Base-by-base conservation (phyloP, 495 filamentous ascomycete genomes). In the Articulospora tetracladia region DNA sequence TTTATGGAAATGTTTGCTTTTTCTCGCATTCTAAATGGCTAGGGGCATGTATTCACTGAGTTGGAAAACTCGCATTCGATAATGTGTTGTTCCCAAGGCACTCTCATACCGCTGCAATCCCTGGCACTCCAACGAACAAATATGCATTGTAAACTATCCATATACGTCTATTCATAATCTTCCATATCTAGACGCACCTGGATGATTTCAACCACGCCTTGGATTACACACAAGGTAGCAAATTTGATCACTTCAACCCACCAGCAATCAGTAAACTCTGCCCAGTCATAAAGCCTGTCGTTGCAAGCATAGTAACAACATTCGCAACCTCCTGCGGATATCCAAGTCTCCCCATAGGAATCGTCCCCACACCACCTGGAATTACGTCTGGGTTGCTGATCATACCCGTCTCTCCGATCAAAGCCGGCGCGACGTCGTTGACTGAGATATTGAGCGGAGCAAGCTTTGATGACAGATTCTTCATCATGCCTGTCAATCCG, bases 371-470 rank as follows among this genome's bases (percentile, higher is more conserved):
- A 48, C 80, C 78, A 17, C 82, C 81, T 1, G 81, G 76, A 28
- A 73, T 78, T 20, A 75, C 73, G 55, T 80, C 74, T 13, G 74
- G 76, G 51, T 80, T 79, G 2, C 84, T 83, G 57, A 87, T 79
- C 83, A 87, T 85, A 0, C 81, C 82, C 17, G 84, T 87, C 4
- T 83, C 81, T 3, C 83, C 83, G 59, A 90, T 89, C 83, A 91
- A 84, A 8, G 86, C 86, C 0, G 88, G 88, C 15, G 87, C 84
- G 1, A 91, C 84, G 68, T 87, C 86, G 55, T 91, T 91, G 39
- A 88, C 85, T 28, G 85, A 89, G 62, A 91, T 86, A 28, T 85
- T 84, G 60, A 76, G 74, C 55, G 77, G 75, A 0, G 84, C 86
- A 11, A 89, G 77, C 39, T 82, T 79, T 2, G 72, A 81, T 1